Evolutionary conservation across 805 yeast genomes (phyloP).

Genomic region (Kodamaea hsintzibuensis): DNA sequence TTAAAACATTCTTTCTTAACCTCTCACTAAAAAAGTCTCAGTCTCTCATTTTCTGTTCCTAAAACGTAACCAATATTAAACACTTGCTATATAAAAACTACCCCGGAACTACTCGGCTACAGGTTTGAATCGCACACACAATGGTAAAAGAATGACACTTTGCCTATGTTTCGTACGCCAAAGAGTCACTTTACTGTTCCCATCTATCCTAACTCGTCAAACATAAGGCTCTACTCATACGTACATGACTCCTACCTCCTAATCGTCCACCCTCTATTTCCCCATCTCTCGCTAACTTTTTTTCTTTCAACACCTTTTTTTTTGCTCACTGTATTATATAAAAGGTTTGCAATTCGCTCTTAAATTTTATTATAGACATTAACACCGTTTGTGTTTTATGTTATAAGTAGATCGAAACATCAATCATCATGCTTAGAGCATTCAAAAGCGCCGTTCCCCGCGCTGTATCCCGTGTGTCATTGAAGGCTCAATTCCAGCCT

Average conservation of each 20-base stretch:
- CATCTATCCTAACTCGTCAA: too few relatives aligned
- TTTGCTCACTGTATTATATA: background rate
- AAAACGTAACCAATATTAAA: background rate
- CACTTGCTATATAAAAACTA: background rate
- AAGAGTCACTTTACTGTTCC: background rate
- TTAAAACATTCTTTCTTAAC: background rate
- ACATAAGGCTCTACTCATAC: too few relatives aligned
- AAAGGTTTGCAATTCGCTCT: slow-evolving; percentile 3
- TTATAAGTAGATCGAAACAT: background rate
- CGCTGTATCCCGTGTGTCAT: slow-evolving; percentile 35
- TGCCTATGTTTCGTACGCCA: background rate
- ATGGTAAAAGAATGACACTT: background rate
- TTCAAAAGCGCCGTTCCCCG: slow-evolving; percentile 38
- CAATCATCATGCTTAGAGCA: slow-evolving; percentile 41
- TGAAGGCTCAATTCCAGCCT: slow-evolving; percentile 27
- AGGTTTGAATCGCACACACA: background rate
- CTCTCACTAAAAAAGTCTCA: background rate
- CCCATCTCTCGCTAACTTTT: background rate
- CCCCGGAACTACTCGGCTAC: background rate
- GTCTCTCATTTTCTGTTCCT: background rate
- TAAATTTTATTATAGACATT: background rate
- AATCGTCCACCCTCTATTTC: background rate
- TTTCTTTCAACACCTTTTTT: background rate
- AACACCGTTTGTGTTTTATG: slow-evolving; percentile 6
- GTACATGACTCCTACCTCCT: too few relatives aligned